Conservation (phyloP, 2,329 filamentous ascomycete species). For the Aspergillus fumigatus region DNA sequence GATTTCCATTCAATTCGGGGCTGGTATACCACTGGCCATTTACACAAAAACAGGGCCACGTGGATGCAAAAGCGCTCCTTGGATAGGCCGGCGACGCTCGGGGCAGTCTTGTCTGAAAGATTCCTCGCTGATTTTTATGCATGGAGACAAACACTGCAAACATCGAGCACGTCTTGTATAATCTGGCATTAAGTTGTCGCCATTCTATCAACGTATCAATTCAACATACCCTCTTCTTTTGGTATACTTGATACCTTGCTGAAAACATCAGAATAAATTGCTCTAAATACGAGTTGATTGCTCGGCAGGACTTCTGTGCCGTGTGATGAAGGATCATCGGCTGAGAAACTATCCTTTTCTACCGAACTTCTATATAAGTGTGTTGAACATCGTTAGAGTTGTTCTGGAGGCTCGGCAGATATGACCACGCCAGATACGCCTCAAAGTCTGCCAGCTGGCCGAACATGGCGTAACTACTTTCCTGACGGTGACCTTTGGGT, state of each 20-base stretch:
- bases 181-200: neutral
- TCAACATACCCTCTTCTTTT: neutral
- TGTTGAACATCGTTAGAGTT: neutral
- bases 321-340: neutral
- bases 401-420: slow-evolving; percentile 6
- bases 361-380: neutral
- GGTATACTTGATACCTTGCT: neutral
- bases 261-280: neutral
- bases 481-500: slow-evolving; percentile 76
- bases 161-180: slow-evolving; percentile 4
- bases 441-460: slow-evolving; percentile 23
- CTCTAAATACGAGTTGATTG: neutral
- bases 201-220: neutral
- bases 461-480: slow-evolving; percentile 42
- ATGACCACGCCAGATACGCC: slow-evolving; percentile 14
- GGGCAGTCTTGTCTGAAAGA: no score
- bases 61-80: neutral
- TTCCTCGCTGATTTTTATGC: no score
- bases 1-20: no score
- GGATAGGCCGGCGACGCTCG: neutral
- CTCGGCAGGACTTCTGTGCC: neutral
- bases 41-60: no score
- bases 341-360: neutral
- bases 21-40: no score
- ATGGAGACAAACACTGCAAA: slow-evolving; percentile 24